These are phyloP conservation scores for Combretum micranthum DNA, from an alignment of 345 rosid genomes.

Conservation along the genomic window DNA sequence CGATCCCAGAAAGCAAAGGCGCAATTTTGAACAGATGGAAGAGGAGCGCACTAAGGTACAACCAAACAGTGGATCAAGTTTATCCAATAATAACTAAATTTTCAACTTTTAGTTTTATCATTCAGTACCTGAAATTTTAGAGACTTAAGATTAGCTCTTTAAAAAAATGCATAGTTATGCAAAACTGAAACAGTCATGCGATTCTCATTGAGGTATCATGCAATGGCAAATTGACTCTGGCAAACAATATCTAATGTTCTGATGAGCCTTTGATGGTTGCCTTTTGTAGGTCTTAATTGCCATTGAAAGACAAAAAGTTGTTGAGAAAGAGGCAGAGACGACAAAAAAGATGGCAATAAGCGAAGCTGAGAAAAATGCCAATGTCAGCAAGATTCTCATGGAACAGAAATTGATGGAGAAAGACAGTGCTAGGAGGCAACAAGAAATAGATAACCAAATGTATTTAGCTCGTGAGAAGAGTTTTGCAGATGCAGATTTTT, in stretches of 20 bases:
- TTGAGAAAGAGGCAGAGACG: slow-evolving; percentile 91
- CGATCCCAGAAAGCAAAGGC: slow-evolving; percentile 66
- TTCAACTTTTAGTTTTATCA: no score
- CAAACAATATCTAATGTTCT: not conserved
- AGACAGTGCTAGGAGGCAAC: slow-evolving; percentile 65
- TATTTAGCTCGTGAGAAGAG: slow-evolving; percentile 74
- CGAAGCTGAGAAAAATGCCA: slow-evolving; percentile 85
- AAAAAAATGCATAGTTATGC: not conserved
- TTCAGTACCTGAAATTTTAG: no score
- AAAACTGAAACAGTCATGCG: not conserved
- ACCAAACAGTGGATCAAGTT: no score
- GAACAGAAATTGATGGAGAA: slow-evolving; percentile 84
- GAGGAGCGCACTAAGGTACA: slow-evolving; percentile 87
- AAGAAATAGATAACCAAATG: slow-evolving; percentile 81
- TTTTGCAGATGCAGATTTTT: slow-evolving; percentile 77
- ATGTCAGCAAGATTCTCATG: slow-evolving; percentile 80
- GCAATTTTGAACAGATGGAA: slow-evolving; percentile 89
- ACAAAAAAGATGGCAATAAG: slow-evolving; percentile 79
- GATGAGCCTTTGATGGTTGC: slow-evolving; percentile 1
- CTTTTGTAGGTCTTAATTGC: slow-evolving; percentile 66
- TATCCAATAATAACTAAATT: no score
- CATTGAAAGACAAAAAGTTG: slow-evolving; percentile 73
- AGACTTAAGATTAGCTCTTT: no score
- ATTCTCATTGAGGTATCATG: not conserved
- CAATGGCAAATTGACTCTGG: not conserved